Evolutionary conservation across 306 rosid species (phyloP).

Genomic region (Vachellia collinsii): DNA sequence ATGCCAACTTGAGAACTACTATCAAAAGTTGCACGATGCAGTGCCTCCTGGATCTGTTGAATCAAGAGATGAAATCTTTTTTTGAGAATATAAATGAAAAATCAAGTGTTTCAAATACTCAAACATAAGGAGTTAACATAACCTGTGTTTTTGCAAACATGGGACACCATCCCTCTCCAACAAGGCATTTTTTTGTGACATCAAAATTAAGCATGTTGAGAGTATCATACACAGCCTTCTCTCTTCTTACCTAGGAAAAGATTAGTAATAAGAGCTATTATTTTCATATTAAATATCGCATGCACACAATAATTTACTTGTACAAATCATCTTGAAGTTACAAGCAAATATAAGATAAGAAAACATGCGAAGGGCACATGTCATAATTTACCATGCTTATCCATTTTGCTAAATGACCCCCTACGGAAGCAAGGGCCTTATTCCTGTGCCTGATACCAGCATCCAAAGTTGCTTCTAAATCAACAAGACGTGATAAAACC

Average conservation of each 20-base stretch:
- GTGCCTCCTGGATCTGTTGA: conserved; percentile 78
- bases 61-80: conserved; percentile 24
- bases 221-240: conserved; percentile 88
- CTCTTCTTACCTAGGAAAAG: conserved; percentile 76
- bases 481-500: conserved; percentile 84
- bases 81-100: conserved; percentile 24
- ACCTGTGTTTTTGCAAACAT: conserved; percentile 79
- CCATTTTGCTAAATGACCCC: conserved; percentile 70
- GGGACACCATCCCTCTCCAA: conserved; percentile 96
- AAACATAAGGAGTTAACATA: conserved; percentile 1
- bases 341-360: conserved; percentile 23
- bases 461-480: conserved; percentile 82
- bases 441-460: conserved; percentile 85
- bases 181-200: conserved; percentile 90
- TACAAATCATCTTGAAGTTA: conserved; percentile 9
- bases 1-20: conserved; percentile 88
- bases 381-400: conserved; percentile 65
- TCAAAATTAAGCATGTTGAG: conserved; percentile 85
- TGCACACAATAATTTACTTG: conserved; percentile 1
- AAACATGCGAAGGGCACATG: conserved; percentile 30
- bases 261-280: conserved; percentile 36
- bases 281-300: conserved; percentile 28
- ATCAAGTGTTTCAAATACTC: neutral
- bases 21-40: conserved; percentile 90
- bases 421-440: conserved; percentile 72